A percentile compares a stretch with the other conserved stretches of the same genome.
Conservation (phyloP, 225 moss, liverwort and hornwort genomes). For the Bryoerythrophyllum caledonicum region DNA sequence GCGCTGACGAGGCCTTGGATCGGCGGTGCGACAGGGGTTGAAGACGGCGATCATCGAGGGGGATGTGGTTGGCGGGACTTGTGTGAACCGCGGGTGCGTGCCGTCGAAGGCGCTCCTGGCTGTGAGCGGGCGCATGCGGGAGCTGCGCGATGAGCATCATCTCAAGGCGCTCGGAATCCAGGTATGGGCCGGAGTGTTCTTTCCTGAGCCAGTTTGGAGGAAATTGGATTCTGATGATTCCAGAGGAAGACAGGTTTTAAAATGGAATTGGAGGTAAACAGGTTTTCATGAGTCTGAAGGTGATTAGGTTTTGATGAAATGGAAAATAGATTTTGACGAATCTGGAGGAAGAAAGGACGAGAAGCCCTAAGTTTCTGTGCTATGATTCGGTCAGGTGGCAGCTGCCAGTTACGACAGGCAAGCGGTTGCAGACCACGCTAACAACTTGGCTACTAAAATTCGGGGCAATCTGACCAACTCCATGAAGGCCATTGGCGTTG, state of each 20-base stretch:
- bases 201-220: not conserved
- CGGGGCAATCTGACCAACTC: constrained; percentile 95
- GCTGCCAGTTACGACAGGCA: constrained; percentile 86
- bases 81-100: constrained; percentile 97
- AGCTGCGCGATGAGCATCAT: constrained; percentile 92
- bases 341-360: not conserved
- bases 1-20: not conserved
- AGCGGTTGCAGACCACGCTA: constrained; percentile 89
- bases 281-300: not conserved
- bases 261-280: not conserved
- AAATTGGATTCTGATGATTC: not conserved
- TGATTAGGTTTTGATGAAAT: not conserved
- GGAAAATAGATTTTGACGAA: not conserved
- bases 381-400: constrained; percentile 52
- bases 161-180: constrained; percentile 93
- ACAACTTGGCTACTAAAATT: constrained; percentile 89
- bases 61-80: constrained; percentile 90
- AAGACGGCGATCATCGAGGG: constrained; percentile 99
- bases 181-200: constrained; percentile 27
- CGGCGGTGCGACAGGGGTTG: constrained; percentile 53
- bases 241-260: not conserved
- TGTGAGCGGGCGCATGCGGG: constrained; percentile 97
- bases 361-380: not conserved
- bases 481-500: constrained; percentile 94
- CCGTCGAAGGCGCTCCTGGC: constrained; percentile 97